phyloP scores from a whole-genome alignment of 345 rosid species.

The Rubroshorea leprosula region DNA sequence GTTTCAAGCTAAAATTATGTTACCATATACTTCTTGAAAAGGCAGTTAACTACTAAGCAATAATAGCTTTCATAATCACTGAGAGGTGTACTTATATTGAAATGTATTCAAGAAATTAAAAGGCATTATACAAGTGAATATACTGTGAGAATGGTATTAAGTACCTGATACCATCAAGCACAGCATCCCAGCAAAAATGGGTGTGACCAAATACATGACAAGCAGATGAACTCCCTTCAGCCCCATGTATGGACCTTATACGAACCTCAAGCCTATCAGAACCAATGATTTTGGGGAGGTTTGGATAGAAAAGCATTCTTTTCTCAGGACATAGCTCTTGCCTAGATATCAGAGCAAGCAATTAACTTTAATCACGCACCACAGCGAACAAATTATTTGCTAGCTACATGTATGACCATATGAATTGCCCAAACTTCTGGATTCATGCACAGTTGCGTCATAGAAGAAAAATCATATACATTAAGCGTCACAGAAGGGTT shows the following conservation, averaged over 20 bases:
- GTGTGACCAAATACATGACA: constrained; percentile 74
- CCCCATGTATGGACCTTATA: constrained; percentile 45
- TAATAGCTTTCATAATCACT: too few relatives aligned
- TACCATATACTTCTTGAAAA: too few relatives aligned
- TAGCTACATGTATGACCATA: neutral
- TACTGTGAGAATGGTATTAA: neutral
- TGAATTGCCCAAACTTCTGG: neutral
- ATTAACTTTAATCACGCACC: neutral
- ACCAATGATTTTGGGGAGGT: constrained; percentile 62
- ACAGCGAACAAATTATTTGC: neutral
- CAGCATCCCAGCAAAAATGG: constrained; percentile 71
- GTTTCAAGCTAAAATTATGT: too few relatives aligned
- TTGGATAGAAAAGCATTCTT: constrained; percentile 62
- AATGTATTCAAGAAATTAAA: too few relatives aligned
- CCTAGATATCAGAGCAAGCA: constrained; percentile 23
- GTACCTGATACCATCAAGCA: constrained; percentile 61
- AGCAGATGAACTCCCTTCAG: constrained; percentile 24
- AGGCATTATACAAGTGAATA: neutral
- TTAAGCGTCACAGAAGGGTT: neutral
- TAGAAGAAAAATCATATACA: too few relatives aligned
- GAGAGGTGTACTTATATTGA: too few relatives aligned
- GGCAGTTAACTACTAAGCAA: too few relatives aligned
- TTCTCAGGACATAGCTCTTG: constrained; percentile 75
- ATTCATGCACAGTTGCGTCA: neutral
- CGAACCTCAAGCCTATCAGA: constrained; percentile 60